Base-by-base conservation (phyloP, 441 rosid genomes). In the Aquilaria agallochum region DNA sequence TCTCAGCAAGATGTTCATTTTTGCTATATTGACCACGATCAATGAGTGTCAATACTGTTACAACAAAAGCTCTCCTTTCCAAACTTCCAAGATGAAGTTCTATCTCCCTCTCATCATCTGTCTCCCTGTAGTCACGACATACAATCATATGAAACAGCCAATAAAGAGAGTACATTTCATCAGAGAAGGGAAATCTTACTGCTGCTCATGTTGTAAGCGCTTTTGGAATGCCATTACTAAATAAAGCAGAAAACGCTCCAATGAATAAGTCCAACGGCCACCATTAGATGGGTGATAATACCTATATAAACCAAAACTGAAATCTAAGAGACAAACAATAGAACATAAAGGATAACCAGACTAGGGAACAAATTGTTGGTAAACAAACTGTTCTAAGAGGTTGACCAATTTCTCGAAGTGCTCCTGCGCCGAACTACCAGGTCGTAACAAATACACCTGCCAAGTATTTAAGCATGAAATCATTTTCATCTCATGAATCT, bases 11-110 rank as follows among this genome's bases (percentile, higher is more conserved):
- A 75, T 84, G 97, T 76, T 95, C 99, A 64, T 87, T 84, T 82
- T 92, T 95, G 88, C 99, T 95, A 77, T 95, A 95, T 72, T 95
- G 99, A 66, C 99, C 99, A 64, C 97, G 95, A 63, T 85, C 99
- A 76, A 92, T 87, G 78, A 95, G 77, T 83, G 87, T 92, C 76
- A 92, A 70, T 70, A 90, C 75, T 68, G 81, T 82, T 56, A 74
- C 82, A 59, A 92, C 90, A 82, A 95, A 95, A 73, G 78, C 75
- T 49, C 67, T 69, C 79, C 98, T 85, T 75, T 92, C 97, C 44
- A 78, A 74, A 77, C 78, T 79, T 73, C 97, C 92, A 52, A 95
- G 76, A 75, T 76, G 76, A 60, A 68, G 71, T 60, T 78, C 75
- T 54, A 79, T 66, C 63, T 65, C 78, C 62, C 74, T 68, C 68